phyloP scores from a whole-genome alignment of 371 early-diverging fungal species.

The Mucor racemosus region DNA sequence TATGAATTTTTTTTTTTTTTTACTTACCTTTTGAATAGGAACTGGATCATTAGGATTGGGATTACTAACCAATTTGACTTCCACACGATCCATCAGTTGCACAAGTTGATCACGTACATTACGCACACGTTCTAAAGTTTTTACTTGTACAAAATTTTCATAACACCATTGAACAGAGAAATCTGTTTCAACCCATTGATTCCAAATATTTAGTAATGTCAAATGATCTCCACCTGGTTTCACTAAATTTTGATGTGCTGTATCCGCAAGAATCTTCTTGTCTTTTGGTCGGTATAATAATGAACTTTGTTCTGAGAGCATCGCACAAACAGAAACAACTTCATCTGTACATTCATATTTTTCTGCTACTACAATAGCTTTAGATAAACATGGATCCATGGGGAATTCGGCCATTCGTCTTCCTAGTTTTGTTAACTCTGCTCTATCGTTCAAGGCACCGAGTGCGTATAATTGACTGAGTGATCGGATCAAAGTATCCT shows the following conservation, averaged over 20 bases:
- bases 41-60: constrained; percentile 77
- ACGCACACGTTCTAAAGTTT: constrained; percentile 89
- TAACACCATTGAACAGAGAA: constrained; percentile 95
- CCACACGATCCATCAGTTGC: constrained; percentile 90
- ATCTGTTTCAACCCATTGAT: constrained; percentile 94
- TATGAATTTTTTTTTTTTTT: background rate
- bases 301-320: constrained; percentile 92
- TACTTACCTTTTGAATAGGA: constrained; percentile 75
- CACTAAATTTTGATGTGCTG: constrained; percentile 86
- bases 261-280: constrained; percentile 92
- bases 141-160: constrained; percentile 94
- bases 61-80: constrained; percentile 80
- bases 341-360: constrained; percentile 93
- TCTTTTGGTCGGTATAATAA: constrained; percentile 95
- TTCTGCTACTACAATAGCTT: constrained; percentile 90
- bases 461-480: constrained; percentile 95
- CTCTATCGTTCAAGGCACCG: constrained; percentile 93
- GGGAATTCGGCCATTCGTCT: constrained; percentile 99
- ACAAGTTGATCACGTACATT: constrained; percentile 96
- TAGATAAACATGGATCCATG: constrained; percentile 95
- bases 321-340: constrained; percentile 86
- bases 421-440: constrained; percentile 95
- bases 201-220: constrained; percentile 91
- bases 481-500: constrained; percentile 91
- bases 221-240: constrained; percentile 93